Evolutionary conservation across 2,329 filamentous ascomycete genomes (phyloP).

Genomic region (Phaeosphaeria sp.): DNA sequence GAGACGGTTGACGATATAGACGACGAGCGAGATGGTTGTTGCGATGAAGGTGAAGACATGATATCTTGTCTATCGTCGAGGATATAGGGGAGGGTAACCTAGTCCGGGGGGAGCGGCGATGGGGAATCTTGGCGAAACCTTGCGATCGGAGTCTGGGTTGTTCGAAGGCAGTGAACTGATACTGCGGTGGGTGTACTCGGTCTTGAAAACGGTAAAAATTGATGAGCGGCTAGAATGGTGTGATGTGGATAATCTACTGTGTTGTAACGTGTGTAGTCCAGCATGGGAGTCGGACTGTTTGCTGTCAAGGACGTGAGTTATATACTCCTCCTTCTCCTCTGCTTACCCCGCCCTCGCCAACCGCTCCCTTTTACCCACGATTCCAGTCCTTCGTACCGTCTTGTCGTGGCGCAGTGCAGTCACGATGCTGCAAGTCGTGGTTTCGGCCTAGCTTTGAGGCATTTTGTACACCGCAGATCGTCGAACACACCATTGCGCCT

Average conservation of each 20-base stretch:
- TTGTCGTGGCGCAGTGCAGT: constrained; percentile 4
- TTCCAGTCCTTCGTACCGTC: neutral
- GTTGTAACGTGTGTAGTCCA: too few species aligned
- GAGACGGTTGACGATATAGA: neutral
- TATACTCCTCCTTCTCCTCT: neutral
- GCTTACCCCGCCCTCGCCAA: constrained; percentile 10
- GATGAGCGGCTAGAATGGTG: too few species aligned
- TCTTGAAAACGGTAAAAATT: too few species aligned
- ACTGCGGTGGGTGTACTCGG: too few species aligned
- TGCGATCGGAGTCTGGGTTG: too few species aligned
- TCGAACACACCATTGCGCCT: neutral
- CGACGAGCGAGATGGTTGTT: neutral
- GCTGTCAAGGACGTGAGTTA: neutral
- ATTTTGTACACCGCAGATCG: constrained; percentile 1
- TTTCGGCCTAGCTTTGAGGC: constrained; percentile 8
- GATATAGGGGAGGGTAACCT: too few species aligned
- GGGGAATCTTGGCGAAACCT: too few species aligned
- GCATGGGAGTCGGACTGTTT: neutral
- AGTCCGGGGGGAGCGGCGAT: too few species aligned
- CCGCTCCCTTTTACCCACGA: neutral
- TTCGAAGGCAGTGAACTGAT: too few species aligned
- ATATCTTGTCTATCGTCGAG: too few species aligned
- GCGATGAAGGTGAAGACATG: neutral
- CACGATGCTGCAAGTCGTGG: neutral
- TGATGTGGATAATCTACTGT: too few species aligned